Conservation (phyloP, 2,329 filamentous ascomycete genomes). For the Triangularia verruculosa region DNA sequence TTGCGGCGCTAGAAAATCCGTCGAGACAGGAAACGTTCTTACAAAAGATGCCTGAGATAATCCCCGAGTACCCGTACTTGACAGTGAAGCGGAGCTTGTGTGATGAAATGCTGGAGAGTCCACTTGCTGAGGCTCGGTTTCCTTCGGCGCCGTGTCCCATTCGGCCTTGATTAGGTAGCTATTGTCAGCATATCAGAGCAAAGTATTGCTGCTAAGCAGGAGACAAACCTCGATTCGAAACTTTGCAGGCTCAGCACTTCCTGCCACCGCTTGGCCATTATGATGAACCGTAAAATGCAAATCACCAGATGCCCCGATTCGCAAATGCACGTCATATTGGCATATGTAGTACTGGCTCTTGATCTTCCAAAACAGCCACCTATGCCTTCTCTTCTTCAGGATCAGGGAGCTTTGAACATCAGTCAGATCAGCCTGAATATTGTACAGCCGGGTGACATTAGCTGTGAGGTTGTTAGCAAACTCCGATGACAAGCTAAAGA, state of each 20-base stretch:
- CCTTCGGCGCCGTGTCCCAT: not conserved
- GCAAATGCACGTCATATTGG: constrained; percentile 47
- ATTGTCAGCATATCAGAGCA: not conserved
- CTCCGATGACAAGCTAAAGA: too few relatives aligned
- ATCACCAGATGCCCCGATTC: constrained; percentile 54
- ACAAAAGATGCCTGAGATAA: not conserved
- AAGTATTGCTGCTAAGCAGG: not conserved
- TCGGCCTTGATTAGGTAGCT: not conserved
- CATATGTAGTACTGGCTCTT: constrained; percentile 38
- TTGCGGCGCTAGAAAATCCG: not conserved
- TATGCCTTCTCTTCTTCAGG: not conserved
- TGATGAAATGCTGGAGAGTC: not conserved
- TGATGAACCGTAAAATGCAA: constrained; percentile 37
- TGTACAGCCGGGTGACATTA: constrained; percentile 39
- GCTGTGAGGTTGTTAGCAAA: constrained; percentile 27
- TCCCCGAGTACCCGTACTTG: not conserved
- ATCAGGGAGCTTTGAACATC: constrained; percentile 33
- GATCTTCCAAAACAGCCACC: not conserved
- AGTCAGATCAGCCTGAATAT: constrained; percentile 40
- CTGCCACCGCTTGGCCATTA: not conserved
- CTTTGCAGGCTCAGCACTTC: not conserved
- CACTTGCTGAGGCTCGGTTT: not conserved
- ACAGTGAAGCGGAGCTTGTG: not conserved
- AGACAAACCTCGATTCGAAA: not conserved
- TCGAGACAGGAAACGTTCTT: not conserved